Evolutionary conservation across 352 stramenopile genomes (phyloP).

Genomic region (Globisporangium cederbergense): DNA sequence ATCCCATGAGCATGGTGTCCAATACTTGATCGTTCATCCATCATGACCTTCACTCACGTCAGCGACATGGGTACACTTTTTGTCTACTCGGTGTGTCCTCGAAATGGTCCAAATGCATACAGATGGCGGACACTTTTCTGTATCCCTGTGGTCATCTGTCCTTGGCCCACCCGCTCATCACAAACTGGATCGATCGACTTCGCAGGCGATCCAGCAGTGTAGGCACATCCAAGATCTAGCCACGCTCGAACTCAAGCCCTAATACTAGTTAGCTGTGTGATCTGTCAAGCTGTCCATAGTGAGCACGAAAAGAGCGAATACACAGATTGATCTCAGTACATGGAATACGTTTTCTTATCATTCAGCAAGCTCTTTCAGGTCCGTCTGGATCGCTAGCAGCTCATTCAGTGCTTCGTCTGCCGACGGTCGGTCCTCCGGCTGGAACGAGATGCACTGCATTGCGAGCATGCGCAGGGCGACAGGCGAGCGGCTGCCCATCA

Average conservation of each 20-base stretch:
- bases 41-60: neutral
- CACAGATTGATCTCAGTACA: too few relatives aligned
- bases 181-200: too few relatives aligned
- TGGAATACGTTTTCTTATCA: neutral
- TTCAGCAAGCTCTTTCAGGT: constrained; percentile 10
- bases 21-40: too few relatives aligned
- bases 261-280: too few relatives aligned
- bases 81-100: neutral
- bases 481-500: constrained; percentile 23
- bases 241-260: too few relatives aligned
- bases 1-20: too few relatives aligned
- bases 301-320: too few relatives aligned
- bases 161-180: too few relatives aligned
- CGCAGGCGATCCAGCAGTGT: too few relatives aligned
- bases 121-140: neutral
- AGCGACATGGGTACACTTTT: constrained; percentile 6
- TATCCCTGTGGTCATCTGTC: too few relatives aligned
- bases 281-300: too few relatives aligned
- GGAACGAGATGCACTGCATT: constrained; percentile 40
- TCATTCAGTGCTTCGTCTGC: constrained; percentile 31
- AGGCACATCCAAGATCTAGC: too few relatives aligned
- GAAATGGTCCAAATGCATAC: neutral
- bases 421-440: constrained; percentile 38
- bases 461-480: constrained; percentile 32
- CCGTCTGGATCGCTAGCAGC: constrained; percentile 26